These are phyloP conservation scores for Cyberlindnera saturnus DNA, from an alignment of 805 yeast genomes.

Conservation along the genomic window DNA sequence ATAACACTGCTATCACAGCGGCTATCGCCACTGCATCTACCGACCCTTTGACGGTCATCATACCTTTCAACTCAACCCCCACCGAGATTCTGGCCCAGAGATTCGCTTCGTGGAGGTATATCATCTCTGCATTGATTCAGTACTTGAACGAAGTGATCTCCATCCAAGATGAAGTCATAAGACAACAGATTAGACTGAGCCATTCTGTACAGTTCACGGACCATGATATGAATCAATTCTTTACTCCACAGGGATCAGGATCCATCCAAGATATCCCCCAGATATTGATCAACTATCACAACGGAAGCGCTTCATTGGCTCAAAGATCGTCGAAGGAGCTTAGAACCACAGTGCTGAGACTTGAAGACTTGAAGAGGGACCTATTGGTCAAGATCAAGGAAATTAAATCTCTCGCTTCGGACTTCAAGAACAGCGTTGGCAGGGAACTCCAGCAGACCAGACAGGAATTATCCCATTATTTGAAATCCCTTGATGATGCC, in stretches of 20 bases:
- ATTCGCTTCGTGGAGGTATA: constrained; percentile 80
- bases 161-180: constrained; percentile 81
- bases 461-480: constrained; percentile 44
- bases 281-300: constrained; percentile 58
- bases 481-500: constrained; percentile 60
- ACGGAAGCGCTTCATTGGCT: constrained; percentile 52
- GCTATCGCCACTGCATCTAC: constrained; percentile 4
- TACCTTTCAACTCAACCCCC: constrained; percentile 66
- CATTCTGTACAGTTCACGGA: constrained; percentile 54
- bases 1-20: neutral
- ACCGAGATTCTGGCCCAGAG: constrained; percentile 82
- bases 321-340: constrained; percentile 54
- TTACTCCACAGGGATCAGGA: constrained; percentile 71
- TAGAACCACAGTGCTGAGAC: constrained; percentile 54
- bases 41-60: constrained; percentile 39
- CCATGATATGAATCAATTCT: constrained; percentile 34
- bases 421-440: constrained; percentile 71
- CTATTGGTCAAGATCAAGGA: constrained; percentile 80
- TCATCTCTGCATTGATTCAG: constrained; percentile 65
- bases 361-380: constrained; percentile 69
- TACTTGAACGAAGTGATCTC: constrained; percentile 76
- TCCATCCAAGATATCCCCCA: constrained; percentile 82
- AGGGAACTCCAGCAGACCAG: constrained; percentile 68
- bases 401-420: constrained; percentile 74
- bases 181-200: constrained; percentile 75